Evolutionary conservation across 345 rosid genomes (phyloP).

Genomic region (Syzygium aqueum): DNA sequence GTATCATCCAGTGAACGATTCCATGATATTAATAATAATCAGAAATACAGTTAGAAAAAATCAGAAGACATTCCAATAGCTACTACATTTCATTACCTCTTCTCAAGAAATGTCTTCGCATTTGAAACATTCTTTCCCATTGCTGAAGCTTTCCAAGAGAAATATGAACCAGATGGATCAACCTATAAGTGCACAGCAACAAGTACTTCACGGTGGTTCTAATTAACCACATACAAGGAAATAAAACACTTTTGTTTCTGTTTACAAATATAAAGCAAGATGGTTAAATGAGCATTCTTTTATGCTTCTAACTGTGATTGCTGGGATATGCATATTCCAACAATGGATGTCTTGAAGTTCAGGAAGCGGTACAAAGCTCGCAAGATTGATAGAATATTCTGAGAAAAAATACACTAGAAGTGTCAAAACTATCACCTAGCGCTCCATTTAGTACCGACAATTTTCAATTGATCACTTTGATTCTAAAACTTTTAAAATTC

Average conservation of each 20-base stretch:
- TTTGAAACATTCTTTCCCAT: constrained; percentile 97
- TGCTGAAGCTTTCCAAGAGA: constrained; percentile 98
- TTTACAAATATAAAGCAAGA: background rate
- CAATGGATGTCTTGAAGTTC: background rate
- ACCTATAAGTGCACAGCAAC: constrained; percentile 31
- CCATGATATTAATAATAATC: background rate
- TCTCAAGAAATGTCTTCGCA: constrained; percentile 92
- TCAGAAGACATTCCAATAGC: background rate
- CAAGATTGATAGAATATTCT: background rate
- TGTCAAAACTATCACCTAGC: background rate
- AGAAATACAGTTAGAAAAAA: background rate
- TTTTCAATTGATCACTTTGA: background rate
- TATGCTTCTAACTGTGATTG: background rate
- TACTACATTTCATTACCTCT: constrained; percentile 37
- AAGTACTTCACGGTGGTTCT: background rate
- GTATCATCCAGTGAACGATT: background rate
- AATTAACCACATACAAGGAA: background rate
- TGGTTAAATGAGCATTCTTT: background rate
- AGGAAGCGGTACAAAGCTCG: background rate
- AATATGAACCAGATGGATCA: constrained; percentile 95
- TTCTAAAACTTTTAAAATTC: background rate
- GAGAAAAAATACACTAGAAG: background rate
- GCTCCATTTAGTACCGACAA: background rate
- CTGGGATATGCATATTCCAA: background rate
- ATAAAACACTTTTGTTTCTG: background rate